phyloP scores from a whole-genome alignment of 2,329 filamentous ascomycete species.

The Colletotrichum zoysiae region DNA sequence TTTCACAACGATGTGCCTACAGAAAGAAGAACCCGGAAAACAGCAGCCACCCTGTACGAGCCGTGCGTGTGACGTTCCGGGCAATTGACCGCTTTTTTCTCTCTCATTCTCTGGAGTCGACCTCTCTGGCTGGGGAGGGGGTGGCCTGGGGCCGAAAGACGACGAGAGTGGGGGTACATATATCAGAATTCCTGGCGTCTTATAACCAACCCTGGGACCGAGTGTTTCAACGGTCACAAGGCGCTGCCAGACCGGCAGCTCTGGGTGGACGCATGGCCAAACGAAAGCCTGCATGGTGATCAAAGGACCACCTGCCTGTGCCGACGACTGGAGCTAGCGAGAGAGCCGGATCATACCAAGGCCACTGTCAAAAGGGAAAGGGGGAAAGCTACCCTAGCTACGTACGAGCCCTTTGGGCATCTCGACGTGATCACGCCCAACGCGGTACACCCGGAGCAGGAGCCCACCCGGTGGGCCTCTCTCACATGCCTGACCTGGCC shows the following conservation, averaged over 20 bases:
- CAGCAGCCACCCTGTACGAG: slow-evolving; percentile 14
- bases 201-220: slow-evolving; percentile 30
- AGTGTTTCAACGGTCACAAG: slow-evolving; percentile 38
- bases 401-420: slow-evolving; percentile 6
- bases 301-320: neutral
- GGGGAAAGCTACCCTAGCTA: neutral
- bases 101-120: slow-evolving; percentile 3
- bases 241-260: slow-evolving; percentile 20
- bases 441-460: slow-evolving; percentile 32
- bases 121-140: neutral
- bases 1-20: slow-evolving; percentile 18
- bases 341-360: slow-evolving; percentile 29
- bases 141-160: slow-evolving; percentile 26
- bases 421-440: slow-evolving; percentile 25
- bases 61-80: slow-evolving; percentile 11
- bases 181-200: slow-evolving; percentile 30
- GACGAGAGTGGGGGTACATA: slow-evolving; percentile 28
- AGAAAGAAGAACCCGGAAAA: slow-evolving; percentile 1
- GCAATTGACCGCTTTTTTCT: slow-evolving; percentile 36
- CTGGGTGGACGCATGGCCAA: slow-evolving; percentile 15
- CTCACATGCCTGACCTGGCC: neutral
- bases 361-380: slow-evolving; percentile 15
- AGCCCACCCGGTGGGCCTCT: slow-evolving; percentile 25
- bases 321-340: slow-evolving; percentile 12
- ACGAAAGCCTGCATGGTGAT: slow-evolving; percentile 12